Evolutionary conservation across 2,329 filamentous ascomycete genomes (phyloP).

Genomic region (Trichoderma endophyticum): DNA sequence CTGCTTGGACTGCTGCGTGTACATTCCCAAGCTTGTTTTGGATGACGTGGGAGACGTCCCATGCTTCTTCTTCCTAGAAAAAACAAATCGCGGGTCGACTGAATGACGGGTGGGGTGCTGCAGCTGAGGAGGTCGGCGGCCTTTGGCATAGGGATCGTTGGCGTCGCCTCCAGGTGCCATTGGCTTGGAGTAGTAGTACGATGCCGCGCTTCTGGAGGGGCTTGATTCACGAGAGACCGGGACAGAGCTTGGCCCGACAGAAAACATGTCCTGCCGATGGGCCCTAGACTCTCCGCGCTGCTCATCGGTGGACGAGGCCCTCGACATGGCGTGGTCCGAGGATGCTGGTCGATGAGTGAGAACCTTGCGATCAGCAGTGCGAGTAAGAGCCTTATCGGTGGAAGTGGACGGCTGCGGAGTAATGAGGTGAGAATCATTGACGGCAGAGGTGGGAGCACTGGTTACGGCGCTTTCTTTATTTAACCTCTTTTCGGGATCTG

Average conservation of each 20-base stretch:
- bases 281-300: slow-evolving; percentile 30
- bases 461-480: slow-evolving; percentile 35
- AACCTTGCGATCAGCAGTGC: slow-evolving; percentile 39
- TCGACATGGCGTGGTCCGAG: slow-evolving; percentile 41
- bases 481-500: slow-evolving; percentile 41
- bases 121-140: slow-evolving; percentile 68
- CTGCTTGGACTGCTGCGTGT: slow-evolving; percentile 23
- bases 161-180: slow-evolving; percentile 75
- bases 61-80: slow-evolving; percentile 70
- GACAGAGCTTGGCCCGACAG: slow-evolving; percentile 50
- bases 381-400: slow-evolving; percentile 46
- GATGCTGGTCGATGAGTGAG: slow-evolving; percentile 43
- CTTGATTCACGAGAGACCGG: slow-evolving; percentile 60
- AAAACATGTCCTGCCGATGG: slow-evolving; percentile 56
- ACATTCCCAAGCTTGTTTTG: slow-evolving; percentile 44
- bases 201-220: slow-evolving; percentile 61
- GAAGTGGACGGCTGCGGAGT: slow-evolving; percentile 66
- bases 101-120: slow-evolving; percentile 58
- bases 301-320: slow-evolving; percentile 41
- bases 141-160: slow-evolving; percentile 85
- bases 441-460: slow-evolving; percentile 35
- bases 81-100: slow-evolving; percentile 81
- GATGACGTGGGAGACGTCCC: slow-evolving; percentile 49
- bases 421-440: slow-evolving; percentile 47
- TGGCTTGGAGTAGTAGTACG: slow-evolving; percentile 66